Evolutionary conservation across 768 basidiomycete species (phyloP).

Genomic region (Mycena filopes): DNA sequence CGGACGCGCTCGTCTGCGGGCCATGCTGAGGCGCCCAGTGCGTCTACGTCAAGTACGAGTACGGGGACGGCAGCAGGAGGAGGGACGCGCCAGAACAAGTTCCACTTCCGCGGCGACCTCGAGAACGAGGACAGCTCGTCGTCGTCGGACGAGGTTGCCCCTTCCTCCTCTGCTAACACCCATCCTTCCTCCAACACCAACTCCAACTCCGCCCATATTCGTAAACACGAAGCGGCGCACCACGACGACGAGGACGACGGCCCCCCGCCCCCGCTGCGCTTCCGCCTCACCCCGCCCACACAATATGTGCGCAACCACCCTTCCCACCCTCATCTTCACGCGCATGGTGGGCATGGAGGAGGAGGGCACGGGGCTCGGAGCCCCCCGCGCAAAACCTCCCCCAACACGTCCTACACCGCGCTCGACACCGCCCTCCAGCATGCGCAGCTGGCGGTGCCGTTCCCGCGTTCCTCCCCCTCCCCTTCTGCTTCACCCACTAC

Average conservation of each 20-base stretch:
- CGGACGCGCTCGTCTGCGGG: slow-evolving; percentile 37
- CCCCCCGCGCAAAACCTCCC: slow-evolving; percentile 35
- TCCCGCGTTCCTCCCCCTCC: slow-evolving; percentile 49
- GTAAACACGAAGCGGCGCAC: too few species aligned
- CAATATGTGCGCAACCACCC: not conserved
- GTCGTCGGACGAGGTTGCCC: slow-evolving; percentile 41
- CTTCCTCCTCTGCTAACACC: slow-evolving; percentile 34
- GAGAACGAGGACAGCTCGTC: slow-evolving; percentile 51
- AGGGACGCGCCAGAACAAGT: slow-evolving; percentile 32
- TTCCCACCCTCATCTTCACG: too few species aligned
- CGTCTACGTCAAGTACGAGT: slow-evolving; percentile 12
- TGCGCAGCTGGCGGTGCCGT: slow-evolving; percentile 46
- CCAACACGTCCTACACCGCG: slow-evolving; percentile 29
- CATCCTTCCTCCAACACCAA: too few species aligned
- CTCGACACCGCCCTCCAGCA: slow-evolving; percentile 17
- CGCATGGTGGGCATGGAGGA: not conserved
- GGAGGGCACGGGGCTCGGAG: not conserved
- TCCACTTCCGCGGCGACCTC: slow-evolving; percentile 48
- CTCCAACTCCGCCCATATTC: too few species aligned
- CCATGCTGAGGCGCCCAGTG: slow-evolving; percentile 33
- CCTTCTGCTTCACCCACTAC: slow-evolving; percentile 32
- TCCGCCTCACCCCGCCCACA: slow-evolving; percentile 15
- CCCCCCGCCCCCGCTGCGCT: slow-evolving; percentile 35
- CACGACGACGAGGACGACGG: slow-evolving; percentile 39
- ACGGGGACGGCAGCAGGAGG: slow-evolving; percentile 21